Conservation (phyloP, 805 yeast genomes). For the Ogataea ganodermae region DNA sequence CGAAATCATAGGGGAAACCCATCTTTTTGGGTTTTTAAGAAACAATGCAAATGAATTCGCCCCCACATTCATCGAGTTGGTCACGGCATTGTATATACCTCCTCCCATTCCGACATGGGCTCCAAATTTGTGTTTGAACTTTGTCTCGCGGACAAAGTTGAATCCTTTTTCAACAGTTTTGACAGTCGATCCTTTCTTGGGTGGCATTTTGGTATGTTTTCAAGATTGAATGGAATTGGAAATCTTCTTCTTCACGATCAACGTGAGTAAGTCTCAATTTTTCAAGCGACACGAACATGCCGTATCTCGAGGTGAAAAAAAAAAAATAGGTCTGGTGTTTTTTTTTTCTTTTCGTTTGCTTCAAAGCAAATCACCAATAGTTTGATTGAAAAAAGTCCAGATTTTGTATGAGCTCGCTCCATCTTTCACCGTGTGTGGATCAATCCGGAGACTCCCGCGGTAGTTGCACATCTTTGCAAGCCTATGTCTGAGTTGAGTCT, state of each 20-base stretch:
- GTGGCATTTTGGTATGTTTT: constrained; percentile 12
- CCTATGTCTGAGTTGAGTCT: not conserved
- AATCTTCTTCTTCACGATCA: no score
- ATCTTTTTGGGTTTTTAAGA: constrained; percentile 84
- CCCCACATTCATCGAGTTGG: constrained; percentile 49
- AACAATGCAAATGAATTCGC: constrained; percentile 90
- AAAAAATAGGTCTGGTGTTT: not conserved
- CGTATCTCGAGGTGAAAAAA: not conserved
- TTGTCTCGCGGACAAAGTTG: constrained; percentile 44
- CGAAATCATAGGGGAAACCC: constrained; percentile 81
- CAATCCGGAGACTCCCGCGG: not conserved
- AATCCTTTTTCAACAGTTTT: constrained; percentile 21
- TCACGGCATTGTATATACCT: constrained; percentile 48
- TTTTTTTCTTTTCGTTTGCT: not conserved
- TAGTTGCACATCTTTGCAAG: not conserved
- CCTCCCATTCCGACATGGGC: constrained; percentile 88
- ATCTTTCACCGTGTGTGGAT: not conserved
- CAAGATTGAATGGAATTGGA: not conserved
- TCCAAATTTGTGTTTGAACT: constrained; percentile 64
- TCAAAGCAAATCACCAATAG: not conserved
- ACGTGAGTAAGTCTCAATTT: not conserved
- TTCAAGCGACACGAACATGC: not conserved
- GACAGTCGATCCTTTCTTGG: constrained; percentile 20
- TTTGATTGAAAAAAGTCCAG: not conserved
- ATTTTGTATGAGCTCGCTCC: not conserved